phyloP scores from a whole-genome alignment of 352 stramenopile species.

The Pythium brachiatum region DNA sequence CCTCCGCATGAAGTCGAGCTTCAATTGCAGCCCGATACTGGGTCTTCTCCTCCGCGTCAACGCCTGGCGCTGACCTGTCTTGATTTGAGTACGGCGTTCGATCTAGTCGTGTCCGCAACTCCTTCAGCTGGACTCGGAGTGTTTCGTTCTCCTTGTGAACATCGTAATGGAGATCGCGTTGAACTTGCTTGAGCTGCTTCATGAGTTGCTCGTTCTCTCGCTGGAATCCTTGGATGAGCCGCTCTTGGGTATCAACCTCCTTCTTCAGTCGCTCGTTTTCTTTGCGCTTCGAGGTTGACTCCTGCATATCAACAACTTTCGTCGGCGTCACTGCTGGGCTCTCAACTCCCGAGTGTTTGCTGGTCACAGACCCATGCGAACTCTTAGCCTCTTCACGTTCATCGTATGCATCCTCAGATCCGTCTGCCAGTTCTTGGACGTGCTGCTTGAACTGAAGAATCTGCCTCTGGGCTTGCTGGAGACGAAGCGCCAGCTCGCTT shows the following conservation, averaged over 20 bases:
- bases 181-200: conserved; percentile 66
- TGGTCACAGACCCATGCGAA: background rate
- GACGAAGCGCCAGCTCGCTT: conserved; percentile 50
- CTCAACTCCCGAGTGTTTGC: background rate
- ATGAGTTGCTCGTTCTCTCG: conserved; percentile 83
- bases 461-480: conserved; percentile 73
- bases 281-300: background rate
- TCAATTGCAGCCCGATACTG: conserved; percentile 59
- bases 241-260: conserved; percentile 52
- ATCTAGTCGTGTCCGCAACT: conserved; percentile 34
- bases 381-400: background rate
- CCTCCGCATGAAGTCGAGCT: conserved; percentile 59
- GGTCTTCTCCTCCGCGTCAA: conserved; percentile 29
- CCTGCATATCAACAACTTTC: background rate
- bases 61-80: conserved; percentile 12
- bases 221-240: conserved; percentile 75
- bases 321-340: background rate
- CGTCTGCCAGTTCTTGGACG: conserved; percentile 36
- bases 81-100: background rate
- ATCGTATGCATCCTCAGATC: conserved; percentile 2
- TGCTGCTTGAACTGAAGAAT: conserved; percentile 67
- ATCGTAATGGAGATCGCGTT: conserved; percentile 61
- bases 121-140: conserved; percentile 47
- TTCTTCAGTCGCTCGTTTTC: conserved; percentile 15
- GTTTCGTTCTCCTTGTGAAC: conserved; percentile 74